phyloP scores from a whole-genome alignment of 371 early-diverging fungal species.

The Syncephalastrum contaminatum region DNA sequence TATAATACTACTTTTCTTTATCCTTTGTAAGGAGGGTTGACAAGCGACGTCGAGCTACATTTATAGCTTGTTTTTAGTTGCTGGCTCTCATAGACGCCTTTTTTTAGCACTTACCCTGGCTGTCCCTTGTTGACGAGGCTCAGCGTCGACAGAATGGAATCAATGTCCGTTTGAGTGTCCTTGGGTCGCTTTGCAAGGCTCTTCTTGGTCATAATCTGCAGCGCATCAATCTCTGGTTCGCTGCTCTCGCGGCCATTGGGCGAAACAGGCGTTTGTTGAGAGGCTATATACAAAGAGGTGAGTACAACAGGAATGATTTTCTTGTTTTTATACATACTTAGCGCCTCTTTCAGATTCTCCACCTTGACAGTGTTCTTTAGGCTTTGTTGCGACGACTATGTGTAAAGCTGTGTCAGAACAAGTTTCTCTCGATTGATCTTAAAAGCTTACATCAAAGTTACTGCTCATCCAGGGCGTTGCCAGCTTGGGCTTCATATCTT shows the following conservation, averaged over 20 bases:
- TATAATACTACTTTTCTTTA: constrained; percentile 1
- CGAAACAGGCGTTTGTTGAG: constrained; percentile 7
- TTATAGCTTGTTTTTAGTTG: neutral
- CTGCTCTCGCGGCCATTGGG: neutral
- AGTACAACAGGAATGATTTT: neutral
- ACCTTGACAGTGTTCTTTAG: constrained; percentile 39
- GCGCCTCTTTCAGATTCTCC: constrained; percentile 50
- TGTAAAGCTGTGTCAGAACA: neutral
- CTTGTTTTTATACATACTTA: constrained; percentile 27
- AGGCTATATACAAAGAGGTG: neutral
- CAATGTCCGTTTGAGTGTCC: constrained; percentile 34
- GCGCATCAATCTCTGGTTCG: constrained; percentile 8
- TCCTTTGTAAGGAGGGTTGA: constrained; percentile 22
- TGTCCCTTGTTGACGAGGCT: constrained; percentile 18
- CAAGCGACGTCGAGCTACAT: constrained; percentile 11
- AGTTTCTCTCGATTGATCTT: neutral
- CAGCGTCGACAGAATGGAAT: constrained; percentile 40
- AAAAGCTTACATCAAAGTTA: constrained; percentile 23
- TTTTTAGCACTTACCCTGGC: constrained; percentile 16
- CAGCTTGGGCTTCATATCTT: constrained; percentile 46
- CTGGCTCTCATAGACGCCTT: constrained; percentile 8
- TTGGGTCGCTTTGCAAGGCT: constrained; percentile 25
- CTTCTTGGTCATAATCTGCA: constrained; percentile 20
- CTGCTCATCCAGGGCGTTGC: constrained; percentile 36
- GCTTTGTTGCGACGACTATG: constrained; percentile 21